These are phyloP conservation scores for Fusarium dlaminii DNA, from an alignment of 2,329 filamentous ascomycete genomes.

Conservation along the genomic window DNA sequence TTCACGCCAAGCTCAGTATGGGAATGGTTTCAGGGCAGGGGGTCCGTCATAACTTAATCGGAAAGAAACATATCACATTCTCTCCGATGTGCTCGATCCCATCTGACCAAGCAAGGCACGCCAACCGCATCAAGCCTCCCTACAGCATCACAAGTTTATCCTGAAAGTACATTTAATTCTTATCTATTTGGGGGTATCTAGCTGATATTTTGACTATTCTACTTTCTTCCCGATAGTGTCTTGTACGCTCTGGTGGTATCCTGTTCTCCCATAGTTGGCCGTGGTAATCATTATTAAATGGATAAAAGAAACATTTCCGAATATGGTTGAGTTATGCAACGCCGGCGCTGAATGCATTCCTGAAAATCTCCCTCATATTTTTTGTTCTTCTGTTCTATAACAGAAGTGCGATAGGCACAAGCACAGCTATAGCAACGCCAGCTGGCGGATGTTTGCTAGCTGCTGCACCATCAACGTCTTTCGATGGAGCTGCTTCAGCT, in stretches of 20 bases:
- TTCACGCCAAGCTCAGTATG: not conserved
- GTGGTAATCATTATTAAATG: conserved; percentile 15
- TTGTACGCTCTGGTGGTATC: conserved; percentile 1
- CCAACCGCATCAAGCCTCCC: not conserved
- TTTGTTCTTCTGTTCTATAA: not conserved
- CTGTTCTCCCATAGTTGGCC: not conserved
- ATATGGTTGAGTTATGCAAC: conserved; percentile 10
- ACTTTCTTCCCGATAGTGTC: not conserved
- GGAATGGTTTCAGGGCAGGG: not conserved
- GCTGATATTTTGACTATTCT: not conserved
- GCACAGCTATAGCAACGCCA: conserved; percentile 7
- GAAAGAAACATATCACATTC: not conserved
- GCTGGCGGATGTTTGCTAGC: conserved; percentile 1
- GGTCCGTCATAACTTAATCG: not conserved
- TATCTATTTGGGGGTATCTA: conserved; percentile 1
- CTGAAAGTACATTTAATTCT: not conserved
- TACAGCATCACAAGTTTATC: not conserved
- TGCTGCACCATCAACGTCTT: conserved; percentile 9
- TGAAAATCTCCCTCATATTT: not conserved
- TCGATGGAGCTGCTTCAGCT: conserved; percentile 9
- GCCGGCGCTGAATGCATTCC: conserved; percentile 20
- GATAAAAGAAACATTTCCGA: conserved; percentile 8
- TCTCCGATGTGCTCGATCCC: not conserved
- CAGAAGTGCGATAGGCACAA: conserved; percentile 28
- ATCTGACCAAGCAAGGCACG: not conserved